Base-by-base conservation (phyloP, 1,284 basidiomycete species). In the Uromyces viciae-fabae region DNA sequence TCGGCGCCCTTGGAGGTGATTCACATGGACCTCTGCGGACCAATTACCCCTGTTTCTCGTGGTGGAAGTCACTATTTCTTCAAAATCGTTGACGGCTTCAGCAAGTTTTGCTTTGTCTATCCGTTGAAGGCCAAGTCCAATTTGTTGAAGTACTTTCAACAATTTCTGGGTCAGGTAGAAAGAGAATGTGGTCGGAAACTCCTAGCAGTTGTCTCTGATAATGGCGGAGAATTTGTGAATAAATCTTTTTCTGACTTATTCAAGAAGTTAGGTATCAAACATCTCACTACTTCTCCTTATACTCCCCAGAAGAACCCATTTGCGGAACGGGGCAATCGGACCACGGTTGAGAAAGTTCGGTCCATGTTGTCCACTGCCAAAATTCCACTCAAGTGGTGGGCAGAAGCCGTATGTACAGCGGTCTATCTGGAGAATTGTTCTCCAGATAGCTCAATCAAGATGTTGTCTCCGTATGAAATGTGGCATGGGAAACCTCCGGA, bases 221-320 rank as follows among this genome's bases (percentile, higher is more conserved):
- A 77, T 25, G 71, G 71, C 15, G 9, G 43, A 19, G 71, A 73
- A 33, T 73, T 28, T 22, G 38, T 69, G 8, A 78, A 69, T n/a
- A 31, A 40, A 0, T 33, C 22, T 2, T 52, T 78, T 15, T 9
- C 31, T 15, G 42, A 60, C 3, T 40, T 79, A 2, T 71, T 49
- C 38, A 8, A 56, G 17, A 36, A 49, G 3, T 14, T 43, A 19
- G 77, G 77, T 3, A 62, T 79, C 14, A 40, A 43, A 40, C 46
- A 38, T 14, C 5, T 58, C 15, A 40, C 28, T 1, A 25, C 49
- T 9, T 52, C 77, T 25, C 77, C 77, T 0, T 79, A 79, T 33
- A 71, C 77, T 36, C 77, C 68, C 25, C n/a, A 77, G n/a, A 58
- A 77, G 42, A 77, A 77, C 36, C 72, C 64, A 3, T 17, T 68